These are phyloP conservation scores for Babesia caballi DNA, from an alignment of 169 alveolate species.

Conservation along the genomic window DNA sequence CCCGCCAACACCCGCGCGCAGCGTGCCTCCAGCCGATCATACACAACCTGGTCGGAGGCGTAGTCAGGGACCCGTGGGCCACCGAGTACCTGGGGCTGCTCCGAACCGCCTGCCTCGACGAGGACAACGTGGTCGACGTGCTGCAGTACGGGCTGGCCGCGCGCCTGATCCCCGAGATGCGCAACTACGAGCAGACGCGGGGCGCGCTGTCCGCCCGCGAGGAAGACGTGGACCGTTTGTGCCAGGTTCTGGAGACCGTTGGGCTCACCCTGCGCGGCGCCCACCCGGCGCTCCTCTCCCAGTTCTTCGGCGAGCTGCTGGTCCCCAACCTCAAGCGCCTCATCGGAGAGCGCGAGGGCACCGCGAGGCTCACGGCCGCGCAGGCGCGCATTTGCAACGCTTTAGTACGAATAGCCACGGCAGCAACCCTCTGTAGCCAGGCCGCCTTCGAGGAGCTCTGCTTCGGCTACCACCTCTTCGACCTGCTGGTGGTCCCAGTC, in stretches of 20 bases:
- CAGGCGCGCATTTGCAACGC: slow-evolving; percentile 21
- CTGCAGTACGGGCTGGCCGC: slow-evolving; percentile 38
- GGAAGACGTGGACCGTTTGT: background rate
- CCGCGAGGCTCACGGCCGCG: slow-evolving; percentile 21
- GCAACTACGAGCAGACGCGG: background rate
- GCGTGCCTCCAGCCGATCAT: slow-evolving; percentile 51
- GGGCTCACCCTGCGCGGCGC: slow-evolving; percentile 15
- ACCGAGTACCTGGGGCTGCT: slow-evolving; percentile 38
- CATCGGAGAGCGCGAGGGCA: slow-evolving; percentile 53
- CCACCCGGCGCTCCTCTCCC: slow-evolving; percentile 2
- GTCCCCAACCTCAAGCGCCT: slow-evolving; percentile 45
- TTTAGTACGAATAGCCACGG: slow-evolving; percentile 3
- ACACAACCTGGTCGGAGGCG: slow-evolving; percentile 35
- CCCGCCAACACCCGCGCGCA: background rate
- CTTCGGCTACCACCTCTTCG: slow-evolving; percentile 53
- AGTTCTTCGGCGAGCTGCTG: slow-evolving; percentile 14
- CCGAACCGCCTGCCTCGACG: slow-evolving; percentile 32
- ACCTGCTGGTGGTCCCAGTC: slow-evolving; percentile 47
- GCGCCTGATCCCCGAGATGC: slow-evolving; percentile 17
- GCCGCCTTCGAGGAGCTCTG: slow-evolving; percentile 47
- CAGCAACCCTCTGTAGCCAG: background rate
- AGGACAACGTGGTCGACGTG: slow-evolving; percentile 41
- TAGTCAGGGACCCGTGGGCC: slow-evolving; percentile 49
- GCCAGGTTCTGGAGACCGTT: slow-evolving; percentile 20
- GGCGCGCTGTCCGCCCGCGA: slow-evolving; percentile 12